phyloP scores from a whole-genome alignment of 352 stramenopile species.

The Globisporangium barbulae region DNA sequence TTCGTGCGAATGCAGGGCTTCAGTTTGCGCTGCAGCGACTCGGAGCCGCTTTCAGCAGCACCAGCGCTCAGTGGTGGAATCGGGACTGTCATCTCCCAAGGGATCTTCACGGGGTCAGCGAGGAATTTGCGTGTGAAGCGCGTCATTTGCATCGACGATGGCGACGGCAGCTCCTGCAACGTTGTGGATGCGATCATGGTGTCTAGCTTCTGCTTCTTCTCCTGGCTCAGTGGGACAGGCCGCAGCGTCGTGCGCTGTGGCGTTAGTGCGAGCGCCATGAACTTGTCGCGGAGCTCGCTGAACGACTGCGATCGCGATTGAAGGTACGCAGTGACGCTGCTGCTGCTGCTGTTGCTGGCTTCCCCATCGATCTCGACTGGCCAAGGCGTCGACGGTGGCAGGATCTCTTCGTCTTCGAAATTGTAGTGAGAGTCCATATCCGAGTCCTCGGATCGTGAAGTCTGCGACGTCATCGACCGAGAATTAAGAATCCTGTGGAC shows the following conservation, averaged over 20 bases:
- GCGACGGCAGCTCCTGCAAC: constrained; percentile 13
- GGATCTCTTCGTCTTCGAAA: constrained; percentile 62
- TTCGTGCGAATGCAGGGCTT: constrained; percentile 58
- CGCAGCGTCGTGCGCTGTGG: constrained; percentile 12
- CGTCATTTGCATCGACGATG: constrained; percentile 22
- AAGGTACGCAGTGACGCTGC: not conserved
- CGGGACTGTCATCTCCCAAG: constrained; percentile 69
- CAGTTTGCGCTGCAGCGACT: constrained; percentile 51
- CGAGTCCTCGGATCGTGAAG: constrained; percentile 45
- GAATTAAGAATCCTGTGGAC: constrained; percentile 10
- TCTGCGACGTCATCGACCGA: constrained; percentile 23
- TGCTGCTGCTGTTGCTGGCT: not conserved
- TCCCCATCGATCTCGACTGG: constrained; percentile 13
- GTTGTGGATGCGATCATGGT: constrained; percentile 2
- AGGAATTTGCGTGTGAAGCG: constrained; percentile 44
- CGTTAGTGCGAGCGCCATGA: constrained; percentile 22
- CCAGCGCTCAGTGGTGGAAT: constrained; percentile 11
- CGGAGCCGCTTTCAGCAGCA: constrained; percentile 2
- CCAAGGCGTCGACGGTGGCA: constrained; percentile 46
- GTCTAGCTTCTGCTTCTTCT: constrained; percentile 14
- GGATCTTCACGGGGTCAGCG: constrained; percentile 47
- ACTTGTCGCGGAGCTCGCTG: constrained; percentile 21
- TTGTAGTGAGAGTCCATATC: constrained; percentile 49
- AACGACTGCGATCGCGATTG: constrained; percentile 18
- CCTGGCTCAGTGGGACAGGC: constrained; percentile 14